These are phyloP conservation scores for Salvia hispanica DNA, from an alignment of 257 asterid species.

Conservation along the genomic window DNA sequence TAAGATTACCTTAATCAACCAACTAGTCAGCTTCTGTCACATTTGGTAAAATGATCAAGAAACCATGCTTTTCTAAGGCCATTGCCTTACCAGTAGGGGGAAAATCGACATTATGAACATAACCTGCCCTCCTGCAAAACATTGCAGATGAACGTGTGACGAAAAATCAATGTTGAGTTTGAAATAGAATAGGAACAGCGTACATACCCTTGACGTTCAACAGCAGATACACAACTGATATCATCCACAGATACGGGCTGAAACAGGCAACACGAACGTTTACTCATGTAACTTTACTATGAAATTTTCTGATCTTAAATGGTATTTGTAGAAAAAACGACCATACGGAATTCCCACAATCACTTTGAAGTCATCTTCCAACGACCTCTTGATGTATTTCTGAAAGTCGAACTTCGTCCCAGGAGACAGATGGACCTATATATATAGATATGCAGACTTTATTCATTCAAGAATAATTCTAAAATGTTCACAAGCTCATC, in stretches of 20 bases:
- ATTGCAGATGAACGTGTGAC: background rate
- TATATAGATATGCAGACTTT: background rate
- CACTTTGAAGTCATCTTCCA: slow-evolving; percentile 96
- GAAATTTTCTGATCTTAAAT: background rate
- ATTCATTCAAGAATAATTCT: slow-evolving; percentile 1
- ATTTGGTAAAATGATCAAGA: background rate
- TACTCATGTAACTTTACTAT: background rate
- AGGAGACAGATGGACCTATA: slow-evolving; percentile 91
- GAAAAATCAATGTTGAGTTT: background rate
- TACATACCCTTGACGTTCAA: slow-evolving; percentile 64
- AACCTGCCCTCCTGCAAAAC: slow-evolving; percentile 65
- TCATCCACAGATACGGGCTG: slow-evolving; percentile 77
- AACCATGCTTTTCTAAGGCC: background rate
- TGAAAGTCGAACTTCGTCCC: slow-evolving; percentile 95
- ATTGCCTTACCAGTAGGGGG: slow-evolving; percentile 59
- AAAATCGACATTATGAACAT: slow-evolving; percentile 66
- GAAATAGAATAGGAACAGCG: background rate
- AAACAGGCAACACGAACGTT: slow-evolving; percentile 24
- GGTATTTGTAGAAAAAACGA: background rate
- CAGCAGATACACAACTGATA: slow-evolving; percentile 75
- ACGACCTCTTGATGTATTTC: slow-evolving; percentile 85
- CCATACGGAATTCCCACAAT: slow-evolving; percentile 86
- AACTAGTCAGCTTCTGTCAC: slow-evolving; percentile 39
- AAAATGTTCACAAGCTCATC: background rate
- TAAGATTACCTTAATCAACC: slow-evolving; percentile 63